Percentiles rank a stretch among this genome's conserved stretches.
phyloP scores from a whole-genome alignment of 495 filamentous ascomycete genomes.

The Talaromyces nanjingensis region DNA sequence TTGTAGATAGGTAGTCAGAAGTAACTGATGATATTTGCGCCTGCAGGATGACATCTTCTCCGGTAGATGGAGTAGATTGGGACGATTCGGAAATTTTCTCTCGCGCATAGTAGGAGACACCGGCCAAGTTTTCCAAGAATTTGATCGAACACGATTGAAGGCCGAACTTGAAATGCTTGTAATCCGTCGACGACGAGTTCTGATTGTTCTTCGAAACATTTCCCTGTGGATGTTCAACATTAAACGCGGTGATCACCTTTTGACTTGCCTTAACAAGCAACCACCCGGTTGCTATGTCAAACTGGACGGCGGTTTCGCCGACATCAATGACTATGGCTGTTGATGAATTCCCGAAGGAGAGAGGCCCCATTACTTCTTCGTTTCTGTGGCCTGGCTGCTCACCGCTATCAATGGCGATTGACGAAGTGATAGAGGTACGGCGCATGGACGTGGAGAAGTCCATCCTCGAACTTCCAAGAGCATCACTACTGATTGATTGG shows the following conservation, averaged over 20 bases:
- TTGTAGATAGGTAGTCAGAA: constrained; percentile 16
- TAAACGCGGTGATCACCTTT: constrained; percentile 40
- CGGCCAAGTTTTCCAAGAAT: constrained; percentile 58
- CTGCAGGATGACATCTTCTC: constrained; percentile 34
- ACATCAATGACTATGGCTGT: constrained; percentile 47
- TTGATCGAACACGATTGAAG: constrained; percentile 50
- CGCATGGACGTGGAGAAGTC: constrained; percentile 18
- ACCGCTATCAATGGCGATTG: constrained; percentile 8
- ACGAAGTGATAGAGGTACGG: constrained; percentile 16
- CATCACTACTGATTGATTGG: constrained; percentile 1
- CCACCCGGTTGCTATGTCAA: constrained; percentile 65
- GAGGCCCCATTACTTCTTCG: background rate
- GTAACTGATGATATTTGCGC: constrained; percentile 20
- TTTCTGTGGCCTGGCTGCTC: constrained; percentile 6
- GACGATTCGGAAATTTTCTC: constrained; percentile 11
- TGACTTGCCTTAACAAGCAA: constrained; percentile 56
- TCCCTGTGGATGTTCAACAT: constrained; percentile 11
- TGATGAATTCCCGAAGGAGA: background rate
- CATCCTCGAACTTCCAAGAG: constrained; percentile 21
- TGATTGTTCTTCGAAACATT: constrained; percentile 14
- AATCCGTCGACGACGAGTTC: constrained; percentile 13
- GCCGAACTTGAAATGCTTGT: constrained; percentile 41
- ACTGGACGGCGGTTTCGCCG: constrained; percentile 48
- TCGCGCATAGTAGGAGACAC: constrained; percentile 22
- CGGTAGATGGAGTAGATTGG: constrained; percentile 17